Evolutionary conservation across 2,329 filamentous ascomycete genomes (phyloP).

Genomic region (Lojkania enalia): DNA sequence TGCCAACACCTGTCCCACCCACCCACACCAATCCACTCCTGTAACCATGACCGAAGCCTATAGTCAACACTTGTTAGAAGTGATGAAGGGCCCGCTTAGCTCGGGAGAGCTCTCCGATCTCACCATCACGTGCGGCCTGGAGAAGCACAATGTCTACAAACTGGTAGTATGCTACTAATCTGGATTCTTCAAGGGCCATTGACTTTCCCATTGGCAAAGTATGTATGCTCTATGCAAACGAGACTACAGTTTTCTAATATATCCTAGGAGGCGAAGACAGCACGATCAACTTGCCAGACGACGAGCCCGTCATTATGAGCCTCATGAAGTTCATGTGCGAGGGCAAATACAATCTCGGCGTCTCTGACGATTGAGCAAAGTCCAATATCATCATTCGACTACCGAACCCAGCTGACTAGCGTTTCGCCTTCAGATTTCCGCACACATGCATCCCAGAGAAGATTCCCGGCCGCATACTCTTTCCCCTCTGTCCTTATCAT

Average conservation of each 20-base stretch:
- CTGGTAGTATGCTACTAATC: slow-evolving; percentile 16
- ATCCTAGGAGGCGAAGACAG: background rate
- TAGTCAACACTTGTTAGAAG: background rate
- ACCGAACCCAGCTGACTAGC: background rate
- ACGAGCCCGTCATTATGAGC: slow-evolving; percentile 17
- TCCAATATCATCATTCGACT: background rate
- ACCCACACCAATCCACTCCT: background rate
- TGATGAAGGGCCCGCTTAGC: background rate
- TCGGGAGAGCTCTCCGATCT: slow-evolving; percentile 21
- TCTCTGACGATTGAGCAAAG: background rate
- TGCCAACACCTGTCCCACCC: background rate
- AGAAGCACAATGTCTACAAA: slow-evolving; percentile 25
- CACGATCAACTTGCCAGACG: slow-evolving; percentile 6
- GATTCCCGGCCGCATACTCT: too few species aligned
- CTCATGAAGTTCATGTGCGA: slow-evolving; percentile 26
- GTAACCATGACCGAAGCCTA: background rate
- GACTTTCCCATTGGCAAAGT: too few species aligned
- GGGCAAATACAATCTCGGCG: slow-evolving; percentile 13
- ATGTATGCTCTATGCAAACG: too few species aligned
- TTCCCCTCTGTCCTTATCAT: slow-evolving; percentile 5
- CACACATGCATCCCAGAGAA: background rate
- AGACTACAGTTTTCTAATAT: too few species aligned
- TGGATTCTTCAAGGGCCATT: background rate
- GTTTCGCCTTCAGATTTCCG: background rate
- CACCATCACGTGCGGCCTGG: slow-evolving; percentile 14